Evolutionary conservation across 345 rosid species (phyloP).

Genomic region (Eucalyptus shirleyi): DNA sequence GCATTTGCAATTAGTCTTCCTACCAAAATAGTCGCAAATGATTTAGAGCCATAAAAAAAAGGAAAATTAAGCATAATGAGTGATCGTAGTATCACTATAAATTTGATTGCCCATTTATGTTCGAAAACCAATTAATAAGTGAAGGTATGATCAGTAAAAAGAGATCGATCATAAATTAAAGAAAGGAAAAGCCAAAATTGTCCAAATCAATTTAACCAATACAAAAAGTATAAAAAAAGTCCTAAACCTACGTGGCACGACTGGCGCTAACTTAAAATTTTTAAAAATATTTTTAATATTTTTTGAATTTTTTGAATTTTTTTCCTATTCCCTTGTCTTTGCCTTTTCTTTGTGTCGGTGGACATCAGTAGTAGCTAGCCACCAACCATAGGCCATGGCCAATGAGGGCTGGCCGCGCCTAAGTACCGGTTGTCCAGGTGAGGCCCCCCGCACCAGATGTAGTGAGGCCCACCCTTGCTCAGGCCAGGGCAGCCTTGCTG

Average conservation of each 20-base stretch:
- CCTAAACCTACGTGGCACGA: rapidly evolving
- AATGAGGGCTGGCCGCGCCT: rapidly evolving
- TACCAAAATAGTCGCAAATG: neutral
- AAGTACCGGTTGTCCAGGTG: rapidly evolving
- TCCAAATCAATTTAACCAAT: neutral
- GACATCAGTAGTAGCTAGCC: rapidly evolving
- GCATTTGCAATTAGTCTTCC: neutral
- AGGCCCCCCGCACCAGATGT: rapidly evolving
- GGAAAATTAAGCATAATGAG: neutral
- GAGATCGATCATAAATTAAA: neutral
- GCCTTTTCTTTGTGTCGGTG: too few relatives aligned
- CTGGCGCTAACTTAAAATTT: rapidly evolving
- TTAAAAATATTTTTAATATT: too few relatives aligned
- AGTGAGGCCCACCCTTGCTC: too few relatives aligned
- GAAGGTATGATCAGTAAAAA: neutral
- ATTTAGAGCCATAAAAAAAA: neutral
- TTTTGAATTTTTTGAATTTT: too few relatives aligned
- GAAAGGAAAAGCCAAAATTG: neutral
- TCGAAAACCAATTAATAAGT: neutral
- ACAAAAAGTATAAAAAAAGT: too few relatives aligned
- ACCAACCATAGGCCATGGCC: too few relatives aligned
- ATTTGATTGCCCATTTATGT: neutral
- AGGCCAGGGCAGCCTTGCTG: rapidly evolving
- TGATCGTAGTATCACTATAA: rapidly evolving
- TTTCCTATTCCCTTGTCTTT: rapidly evolving